Conservation (phyloP, 2,329 filamentous ascomycete species). For the Ustulina deusta region DNA sequence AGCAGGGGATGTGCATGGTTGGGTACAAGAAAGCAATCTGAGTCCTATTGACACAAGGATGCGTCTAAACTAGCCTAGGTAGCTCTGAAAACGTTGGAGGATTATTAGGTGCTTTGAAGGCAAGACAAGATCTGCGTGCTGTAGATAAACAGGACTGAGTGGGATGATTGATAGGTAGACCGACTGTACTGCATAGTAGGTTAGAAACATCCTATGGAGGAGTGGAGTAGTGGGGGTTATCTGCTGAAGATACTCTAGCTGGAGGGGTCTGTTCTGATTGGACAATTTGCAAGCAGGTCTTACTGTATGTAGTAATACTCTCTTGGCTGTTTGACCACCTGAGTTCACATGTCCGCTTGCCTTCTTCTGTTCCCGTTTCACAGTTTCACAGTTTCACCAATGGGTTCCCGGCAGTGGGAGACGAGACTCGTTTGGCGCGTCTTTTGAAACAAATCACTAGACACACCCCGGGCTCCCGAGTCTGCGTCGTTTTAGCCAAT, state of each 20-base stretch:
- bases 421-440: conserved; percentile 32
- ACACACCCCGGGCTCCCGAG: conserved; percentile 17
- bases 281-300: conserved; percentile 8
- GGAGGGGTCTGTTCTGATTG: background rate
- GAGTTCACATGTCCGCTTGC: background rate
- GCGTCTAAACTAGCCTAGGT: background rate
- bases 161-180: background rate
- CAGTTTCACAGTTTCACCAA: conserved; percentile 23
- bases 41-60: background rate
- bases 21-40: conserved; percentile 5
- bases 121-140: background rate
- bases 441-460: conserved; percentile 32
- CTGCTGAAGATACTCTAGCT: conserved; percentile 19
- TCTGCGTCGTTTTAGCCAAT: conserved; percentile 13
- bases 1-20: conserved; percentile 20
- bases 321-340: background rate
- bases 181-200: too few relatives aligned
- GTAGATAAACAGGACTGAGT: background rate
- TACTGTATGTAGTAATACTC: conserved; percentile 21
- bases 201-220: background rate
- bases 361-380: conserved; percentile 22
- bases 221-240: conserved; percentile 11
- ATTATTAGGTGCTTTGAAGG: too few relatives aligned
- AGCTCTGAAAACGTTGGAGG: background rate
- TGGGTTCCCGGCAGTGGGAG: conserved; percentile 34